phyloP scores from a whole-genome alignment of 208 protist species.

The Trypanosoma theileri region DNA sequence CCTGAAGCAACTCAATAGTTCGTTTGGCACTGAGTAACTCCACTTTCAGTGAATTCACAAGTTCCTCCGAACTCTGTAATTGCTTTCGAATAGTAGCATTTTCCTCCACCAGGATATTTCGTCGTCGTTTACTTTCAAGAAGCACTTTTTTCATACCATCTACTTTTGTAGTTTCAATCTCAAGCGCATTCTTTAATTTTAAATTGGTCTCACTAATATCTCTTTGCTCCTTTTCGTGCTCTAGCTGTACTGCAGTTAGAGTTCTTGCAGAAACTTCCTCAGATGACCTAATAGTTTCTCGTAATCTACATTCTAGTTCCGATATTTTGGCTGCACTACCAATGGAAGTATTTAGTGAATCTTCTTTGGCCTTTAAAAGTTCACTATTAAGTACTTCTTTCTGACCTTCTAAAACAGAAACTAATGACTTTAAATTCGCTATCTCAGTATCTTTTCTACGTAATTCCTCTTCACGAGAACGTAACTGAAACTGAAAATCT shows the following conservation, averaged over 20 bases:
- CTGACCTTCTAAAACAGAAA: constrained; percentile 6
- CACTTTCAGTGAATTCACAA: constrained; percentile 11
- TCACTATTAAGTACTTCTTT: background rate
- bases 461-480: constrained; percentile 10
- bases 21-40: constrained; percentile 10
- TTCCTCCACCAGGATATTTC: constrained; percentile 9
- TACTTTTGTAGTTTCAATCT: background rate
- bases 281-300: background rate
- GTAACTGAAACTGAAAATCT: constrained; percentile 5
- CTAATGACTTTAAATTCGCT: background rate
- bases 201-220: background rate
- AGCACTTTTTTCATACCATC: constrained; percentile 15
- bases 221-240: constrained; percentile 10
- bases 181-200: background rate
- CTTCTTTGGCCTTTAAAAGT: constrained; percentile 15
- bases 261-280: background rate
- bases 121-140: constrained; percentile 13
- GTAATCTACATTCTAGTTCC: constrained; percentile 1
- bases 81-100: constrained; percentile 10
- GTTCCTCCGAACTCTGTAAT: constrained; percentile 1
- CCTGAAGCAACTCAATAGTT: constrained; percentile 12
- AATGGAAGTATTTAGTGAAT: constrained; percentile 5
- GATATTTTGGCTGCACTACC: background rate
- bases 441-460: constrained; percentile 16
- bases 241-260: background rate